These are phyloP conservation scores for Dendrostoma leiphaemia DNA, from an alignment of 2,329 filamentous ascomycete species.

Conservation along the genomic window DNA sequence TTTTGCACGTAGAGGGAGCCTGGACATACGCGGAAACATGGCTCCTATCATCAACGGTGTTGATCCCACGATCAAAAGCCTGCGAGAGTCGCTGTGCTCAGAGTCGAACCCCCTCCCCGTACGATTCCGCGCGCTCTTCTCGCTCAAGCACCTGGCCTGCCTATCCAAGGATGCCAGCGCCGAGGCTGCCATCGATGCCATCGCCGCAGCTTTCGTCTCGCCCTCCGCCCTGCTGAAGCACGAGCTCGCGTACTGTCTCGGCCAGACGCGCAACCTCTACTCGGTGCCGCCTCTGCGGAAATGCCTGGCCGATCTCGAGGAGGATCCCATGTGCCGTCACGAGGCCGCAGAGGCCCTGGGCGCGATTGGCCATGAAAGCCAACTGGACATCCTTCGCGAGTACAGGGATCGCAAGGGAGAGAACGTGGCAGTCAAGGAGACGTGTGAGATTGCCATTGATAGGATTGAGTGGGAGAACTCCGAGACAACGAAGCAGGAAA, in stretches of 20 bases:
- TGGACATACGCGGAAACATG: slow-evolving; percentile 20
- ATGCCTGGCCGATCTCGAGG: slow-evolving; percentile 73
- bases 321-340: slow-evolving; percentile 94
- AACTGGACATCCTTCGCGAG: slow-evolving; percentile 69
- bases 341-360: slow-evolving; percentile 95
- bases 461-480: slow-evolving; percentile 92
- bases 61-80: slow-evolving; percentile 52
- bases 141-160: slow-evolving; percentile 87
- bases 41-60: slow-evolving; percentile 22
- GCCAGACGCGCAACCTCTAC: slow-evolving; percentile 77
- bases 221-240: slow-evolving; percentile 91
- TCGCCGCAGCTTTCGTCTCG: slow-evolving; percentile 81
- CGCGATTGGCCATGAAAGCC: slow-evolving; percentile 73
- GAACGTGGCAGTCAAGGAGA: slow-evolving; percentile 82
- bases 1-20: too few relatives aligned
- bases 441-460: slow-evolving; percentile 94
- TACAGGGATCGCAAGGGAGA: slow-evolving; percentile 76
- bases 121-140: slow-evolving; percentile 95
- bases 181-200: slow-evolving; percentile 67
- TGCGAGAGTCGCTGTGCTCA: slow-evolving; percentile 75
- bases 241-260: slow-evolving; percentile 94
- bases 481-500: slow-evolving; percentile 68
- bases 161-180: slow-evolving; percentile 61
- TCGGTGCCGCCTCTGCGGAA: slow-evolving; percentile 70
- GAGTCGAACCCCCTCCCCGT: slow-evolving; percentile 80